Percentiles rank a stretch among this genome's conserved stretches.
Evolutionary conservation across 2,329 filamentous ascomycete species (phyloP).

Genomic region (Colletotrichum sp.): DNA sequence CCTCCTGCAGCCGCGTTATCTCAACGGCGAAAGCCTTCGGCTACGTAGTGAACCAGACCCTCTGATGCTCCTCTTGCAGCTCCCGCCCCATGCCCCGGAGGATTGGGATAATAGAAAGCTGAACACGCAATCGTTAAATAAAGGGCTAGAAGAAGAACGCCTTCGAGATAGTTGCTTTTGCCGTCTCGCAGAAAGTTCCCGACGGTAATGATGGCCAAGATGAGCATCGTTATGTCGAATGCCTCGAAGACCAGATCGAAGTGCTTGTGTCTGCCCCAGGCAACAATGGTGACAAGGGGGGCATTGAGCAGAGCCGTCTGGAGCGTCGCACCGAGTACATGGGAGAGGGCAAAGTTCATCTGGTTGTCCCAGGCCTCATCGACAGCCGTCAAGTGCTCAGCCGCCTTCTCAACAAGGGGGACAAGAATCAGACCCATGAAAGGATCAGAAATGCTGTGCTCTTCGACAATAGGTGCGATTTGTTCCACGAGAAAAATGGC

Average conservation of each 20-base stretch:
- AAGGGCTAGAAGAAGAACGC: conserved; percentile 73
- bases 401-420: conserved; percentile 83
- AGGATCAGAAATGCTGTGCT: conserved; percentile 52
- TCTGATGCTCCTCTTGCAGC: background rate
- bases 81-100: conserved; percentile 18
- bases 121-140: too few species aligned
- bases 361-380: conserved; percentile 85
- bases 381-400: conserved; percentile 83
- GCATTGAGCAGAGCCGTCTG: conserved; percentile 91
- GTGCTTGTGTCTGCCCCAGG: conserved; percentile 73
- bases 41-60: background rate
- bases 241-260: conserved; percentile 88
- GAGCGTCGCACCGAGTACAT: conserved; percentile 85
- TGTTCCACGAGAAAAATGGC: conserved; percentile 76
- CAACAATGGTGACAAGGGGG: conserved; percentile 81
- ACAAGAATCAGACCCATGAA: conserved; percentile 77
- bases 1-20: background rate
- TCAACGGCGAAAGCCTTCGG: background rate
- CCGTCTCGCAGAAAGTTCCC: conserved; percentile 87
- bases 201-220: conserved; percentile 85
- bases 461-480: conserved; percentile 64
- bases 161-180: conserved; percentile 91
- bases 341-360: conserved; percentile 85
- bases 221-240: conserved; percentile 82
- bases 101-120: conserved; percentile 54